Evolutionary conservation across 352 stramenopile genomes (phyloP).

Genomic region (Globisporangium yorkense): DNA sequence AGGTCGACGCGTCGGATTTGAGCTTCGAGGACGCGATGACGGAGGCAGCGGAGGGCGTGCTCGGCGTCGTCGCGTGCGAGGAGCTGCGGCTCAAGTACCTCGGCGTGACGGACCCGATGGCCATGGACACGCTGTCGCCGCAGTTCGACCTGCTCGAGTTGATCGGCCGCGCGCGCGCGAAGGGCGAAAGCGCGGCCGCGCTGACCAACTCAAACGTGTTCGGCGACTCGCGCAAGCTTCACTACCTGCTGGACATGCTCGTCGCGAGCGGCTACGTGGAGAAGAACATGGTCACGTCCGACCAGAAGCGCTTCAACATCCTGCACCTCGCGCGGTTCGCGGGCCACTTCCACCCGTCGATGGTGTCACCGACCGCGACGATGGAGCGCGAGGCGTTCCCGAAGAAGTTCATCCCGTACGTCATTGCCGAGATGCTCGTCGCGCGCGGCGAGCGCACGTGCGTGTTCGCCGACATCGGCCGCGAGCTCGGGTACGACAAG

Average conservation of each 20-base stretch:
- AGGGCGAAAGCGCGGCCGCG: conserved; percentile 54
- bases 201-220: conserved; percentile 53
- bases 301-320: conserved; percentile 76
- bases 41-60: conserved; percentile 35
- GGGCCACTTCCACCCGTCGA: conserved; percentile 54
- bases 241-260: conserved; percentile 82
- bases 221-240: conserved; percentile 65
- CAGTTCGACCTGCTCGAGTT: conserved; percentile 80
- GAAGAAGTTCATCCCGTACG: conserved; percentile 48
- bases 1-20: conserved; percentile 41
- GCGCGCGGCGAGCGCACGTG: conserved; percentile 58
- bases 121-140: conserved; percentile 52
- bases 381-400: conserved; percentile 53
- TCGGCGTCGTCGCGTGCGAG: conserved; percentile 68
- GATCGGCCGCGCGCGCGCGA: conserved; percentile 50
- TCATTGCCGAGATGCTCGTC: conserved; percentile 63
- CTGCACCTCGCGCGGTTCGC: conserved; percentile 68
- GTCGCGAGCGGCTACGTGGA: conserved; percentile 47
- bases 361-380: conserved; percentile 49
- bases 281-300: conserved; percentile 74
- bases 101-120: conserved; percentile 44
- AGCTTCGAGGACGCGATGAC: conserved; percentile 58
- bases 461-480: conserved; percentile 82
- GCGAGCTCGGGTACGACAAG: conserved; percentile 74
- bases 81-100: conserved; percentile 64